A percentile compares a stretch with the other conserved stretches of the same genome.
phyloP scores from a whole-genome alignment of 2,329 filamentous ascomycete species.

The Pseudocercospora fijiensis region DNA sequence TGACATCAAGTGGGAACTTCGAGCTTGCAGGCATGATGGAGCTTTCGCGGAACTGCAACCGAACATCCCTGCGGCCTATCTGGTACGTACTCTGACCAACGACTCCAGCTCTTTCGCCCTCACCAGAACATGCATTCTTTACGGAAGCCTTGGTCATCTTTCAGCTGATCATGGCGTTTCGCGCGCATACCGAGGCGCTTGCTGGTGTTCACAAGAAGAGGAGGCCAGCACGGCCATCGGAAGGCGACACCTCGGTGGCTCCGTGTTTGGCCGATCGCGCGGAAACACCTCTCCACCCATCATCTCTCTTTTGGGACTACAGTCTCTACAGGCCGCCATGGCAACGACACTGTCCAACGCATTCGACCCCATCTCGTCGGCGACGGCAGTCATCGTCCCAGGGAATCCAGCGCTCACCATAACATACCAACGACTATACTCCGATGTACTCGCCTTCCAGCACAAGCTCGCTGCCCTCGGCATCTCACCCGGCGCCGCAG shows the following conservation, averaged over 20 bases:
- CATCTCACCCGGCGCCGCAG: conserved; percentile 65
- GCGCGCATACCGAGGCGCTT: neutral
- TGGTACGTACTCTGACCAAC: neutral
- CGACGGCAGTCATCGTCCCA: conserved; percentile 71
- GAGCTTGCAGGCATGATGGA: too few species aligned
- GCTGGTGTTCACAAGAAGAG: neutral
- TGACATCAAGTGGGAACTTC: too few species aligned
- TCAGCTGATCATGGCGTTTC: neutral
- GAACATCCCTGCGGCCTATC: neutral
- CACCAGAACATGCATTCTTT: neutral
- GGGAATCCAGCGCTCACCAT: conserved; percentile 61
- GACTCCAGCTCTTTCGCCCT: neutral
- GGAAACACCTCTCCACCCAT: neutral
- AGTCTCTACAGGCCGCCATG: neutral
- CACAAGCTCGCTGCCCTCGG: conserved; percentile 73
- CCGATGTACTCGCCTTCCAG: conserved; percentile 71
- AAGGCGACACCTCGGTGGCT: neutral
- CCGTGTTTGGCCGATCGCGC: neutral
- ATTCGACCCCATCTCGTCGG: conserved; percentile 53
- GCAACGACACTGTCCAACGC: conserved; percentile 56
- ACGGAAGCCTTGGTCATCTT: neutral
- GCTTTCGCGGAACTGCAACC: neutral
- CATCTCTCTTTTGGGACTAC: neutral
- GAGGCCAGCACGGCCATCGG: neutral
- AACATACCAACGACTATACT: conserved; percentile 66